Conservation (phyloP, 2,329 filamentous ascomycete genomes). For the Diaporthe sp. region DNA sequence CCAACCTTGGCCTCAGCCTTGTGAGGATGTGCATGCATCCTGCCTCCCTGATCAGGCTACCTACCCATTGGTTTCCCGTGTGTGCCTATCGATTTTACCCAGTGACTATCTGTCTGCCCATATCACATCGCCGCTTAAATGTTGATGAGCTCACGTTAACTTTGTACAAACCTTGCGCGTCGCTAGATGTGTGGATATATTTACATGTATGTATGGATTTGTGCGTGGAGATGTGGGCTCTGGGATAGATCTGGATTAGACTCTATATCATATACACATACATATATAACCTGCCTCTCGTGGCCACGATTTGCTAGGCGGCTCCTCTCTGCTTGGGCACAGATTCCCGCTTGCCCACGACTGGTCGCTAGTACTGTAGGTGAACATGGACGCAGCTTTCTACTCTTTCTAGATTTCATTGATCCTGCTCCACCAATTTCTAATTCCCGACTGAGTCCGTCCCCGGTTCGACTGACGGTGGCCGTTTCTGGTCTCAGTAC, state of each 20-base stretch:
- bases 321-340: not conserved
- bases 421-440: not conserved
- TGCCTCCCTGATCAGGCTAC: not conserved
- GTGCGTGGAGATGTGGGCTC: not conserved
- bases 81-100: not conserved
- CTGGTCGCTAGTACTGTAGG: too few species aligned
- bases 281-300: not conserved
- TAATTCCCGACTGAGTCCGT: too few species aligned
- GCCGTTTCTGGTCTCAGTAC: not conserved
- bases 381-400: not conserved
- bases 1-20: not conserved
- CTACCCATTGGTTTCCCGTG: not conserved
- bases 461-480: not conserved
- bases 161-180: not conserved
- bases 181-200: not conserved
- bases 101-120: not conserved
- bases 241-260: not conserved
- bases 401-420: not conserved
- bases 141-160: not conserved
- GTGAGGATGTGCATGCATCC: not conserved
- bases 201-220: not conserved
- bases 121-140: not conserved
- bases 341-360: not conserved
- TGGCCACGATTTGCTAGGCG: not conserved
- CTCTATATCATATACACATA: not conserved